Conservation (phyloP, 768 basidiomycete genomes). For the Zangia roseola region DNA sequence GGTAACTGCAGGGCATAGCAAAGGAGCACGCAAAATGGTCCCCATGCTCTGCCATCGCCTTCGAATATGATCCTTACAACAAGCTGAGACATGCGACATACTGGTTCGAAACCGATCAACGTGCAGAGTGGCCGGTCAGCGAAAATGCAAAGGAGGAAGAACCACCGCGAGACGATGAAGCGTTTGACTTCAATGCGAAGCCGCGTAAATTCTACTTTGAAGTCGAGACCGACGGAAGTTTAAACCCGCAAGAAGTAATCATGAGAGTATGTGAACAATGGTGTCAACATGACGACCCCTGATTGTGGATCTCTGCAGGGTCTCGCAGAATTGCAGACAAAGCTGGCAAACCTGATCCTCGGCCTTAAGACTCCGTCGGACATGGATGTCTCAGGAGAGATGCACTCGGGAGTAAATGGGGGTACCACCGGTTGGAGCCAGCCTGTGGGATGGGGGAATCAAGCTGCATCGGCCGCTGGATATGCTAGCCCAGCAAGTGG, state of each 20-base stretch:
- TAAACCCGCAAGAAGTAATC: constrained; percentile 86
- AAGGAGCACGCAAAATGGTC: constrained; percentile 99
- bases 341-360: constrained; percentile 76
- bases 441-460: constrained; percentile 27
- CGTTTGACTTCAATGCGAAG: constrained; percentile 86
- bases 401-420: constrained; percentile 32
- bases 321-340: constrained; percentile 73
- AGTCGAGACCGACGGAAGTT: constrained; percentile 91
- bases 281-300: neutral
- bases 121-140: constrained; percentile 88
- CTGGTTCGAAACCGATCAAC: constrained; percentile 86
- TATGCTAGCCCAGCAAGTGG: constrained; percentile 31
- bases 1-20: constrained; percentile 75
- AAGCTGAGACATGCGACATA: constrained; percentile 93
- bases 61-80: constrained; percentile 98
- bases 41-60: constrained; percentile 90
- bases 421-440: constrained; percentile 20
- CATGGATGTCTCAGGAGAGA: constrained; percentile 46
- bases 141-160: constrained; percentile 86
- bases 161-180: constrained; percentile 71
- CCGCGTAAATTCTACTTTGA: constrained; percentile 92
- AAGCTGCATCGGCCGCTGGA: constrained; percentile 31
- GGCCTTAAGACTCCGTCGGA: constrained; percentile 68
- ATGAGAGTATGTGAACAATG: constrained; percentile 58
- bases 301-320: constrained; percentile 45